phyloP scores from a whole-genome alignment of 2,329 filamentous ascomycete genomes.

The Cercospora citrullina region DNA sequence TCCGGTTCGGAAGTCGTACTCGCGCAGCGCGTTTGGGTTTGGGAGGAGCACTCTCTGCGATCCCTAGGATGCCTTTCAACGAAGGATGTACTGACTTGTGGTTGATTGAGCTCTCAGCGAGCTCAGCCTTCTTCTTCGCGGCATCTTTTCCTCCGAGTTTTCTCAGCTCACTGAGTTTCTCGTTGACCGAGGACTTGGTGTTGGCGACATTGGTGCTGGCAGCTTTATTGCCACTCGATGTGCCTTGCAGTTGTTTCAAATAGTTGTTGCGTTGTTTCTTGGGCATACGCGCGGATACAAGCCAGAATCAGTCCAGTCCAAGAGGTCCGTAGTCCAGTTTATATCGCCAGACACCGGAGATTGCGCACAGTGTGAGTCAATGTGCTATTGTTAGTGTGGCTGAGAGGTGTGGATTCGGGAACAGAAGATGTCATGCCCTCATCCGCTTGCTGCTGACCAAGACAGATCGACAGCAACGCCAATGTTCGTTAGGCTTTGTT shows the following conservation, averaged over 20 bases:
- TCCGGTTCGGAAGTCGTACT: slow-evolving; percentile 37
- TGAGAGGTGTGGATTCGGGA: background rate
- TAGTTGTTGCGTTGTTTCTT: slow-evolving; percentile 44
- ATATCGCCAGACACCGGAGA: slow-evolving; percentile 8
- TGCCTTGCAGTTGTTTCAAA: slow-evolving; percentile 44
- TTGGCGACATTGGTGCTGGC: slow-evolving; percentile 32
- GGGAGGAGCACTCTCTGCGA: slow-evolving; percentile 49
- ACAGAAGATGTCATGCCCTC: slow-evolving; percentile 1
- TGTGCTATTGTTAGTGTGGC: slow-evolving; percentile 2
- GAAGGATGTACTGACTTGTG: slow-evolving; percentile 47
- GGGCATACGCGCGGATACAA: slow-evolving; percentile 43
- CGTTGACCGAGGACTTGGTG: slow-evolving; percentile 43
- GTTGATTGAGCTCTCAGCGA: slow-evolving; percentile 45
- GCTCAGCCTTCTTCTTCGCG: slow-evolving; percentile 43
- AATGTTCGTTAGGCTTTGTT: background rate
- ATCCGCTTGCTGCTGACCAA: background rate
- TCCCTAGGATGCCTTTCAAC: slow-evolving; percentile 47
- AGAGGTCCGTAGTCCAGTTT: slow-evolving; percentile 1
- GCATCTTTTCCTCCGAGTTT: slow-evolving; percentile 44
- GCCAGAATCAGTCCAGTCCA: slow-evolving; percentile 16
- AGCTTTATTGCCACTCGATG: slow-evolving; percentile 41
- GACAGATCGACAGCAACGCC: slow-evolving; percentile 5
- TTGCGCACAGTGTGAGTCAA: slow-evolving; percentile 13
- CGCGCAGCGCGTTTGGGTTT: slow-evolving; percentile 45
- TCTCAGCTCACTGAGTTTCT: slow-evolving; percentile 50